These are phyloP conservation scores for Auricularia sp. DNA, from an alignment of 768 basidiomycete genomes.

Conservation along the genomic window DNA sequence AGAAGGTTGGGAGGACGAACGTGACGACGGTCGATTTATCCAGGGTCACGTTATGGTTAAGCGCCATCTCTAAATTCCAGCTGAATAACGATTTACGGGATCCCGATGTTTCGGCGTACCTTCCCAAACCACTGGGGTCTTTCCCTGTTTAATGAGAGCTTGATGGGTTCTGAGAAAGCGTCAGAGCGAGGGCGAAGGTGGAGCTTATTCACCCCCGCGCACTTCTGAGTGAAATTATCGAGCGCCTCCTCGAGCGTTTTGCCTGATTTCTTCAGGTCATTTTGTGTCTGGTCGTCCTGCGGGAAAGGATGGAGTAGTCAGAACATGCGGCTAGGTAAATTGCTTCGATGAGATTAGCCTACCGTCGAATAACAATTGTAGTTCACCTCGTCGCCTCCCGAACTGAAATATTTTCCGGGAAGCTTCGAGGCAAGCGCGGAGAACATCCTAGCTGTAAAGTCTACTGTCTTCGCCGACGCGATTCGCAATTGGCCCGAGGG, in stretches of 20 bases:
- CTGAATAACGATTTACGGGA: background rate
- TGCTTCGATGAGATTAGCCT: too few relatives aligned
- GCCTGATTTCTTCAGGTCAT: conserved; percentile 9
- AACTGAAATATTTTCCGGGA: conserved; percentile 19
- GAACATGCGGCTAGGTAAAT: too few relatives aligned
- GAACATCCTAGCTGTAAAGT: conserved; percentile 17
- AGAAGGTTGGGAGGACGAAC: conserved; percentile 8
- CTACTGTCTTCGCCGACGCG: conserved; percentile 12
- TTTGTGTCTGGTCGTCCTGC: conserved; percentile 16
- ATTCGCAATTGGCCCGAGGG: conserved; percentile 29
- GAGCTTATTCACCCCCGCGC: background rate
- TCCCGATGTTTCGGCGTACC: background rate
- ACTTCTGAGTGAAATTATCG: conserved; percentile 14
- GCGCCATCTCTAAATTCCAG: conserved; percentile 21
- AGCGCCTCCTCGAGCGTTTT: conserved; percentile 22
- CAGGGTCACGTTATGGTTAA: conserved; percentile 13
- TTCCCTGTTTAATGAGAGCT: conserved; percentile 8
- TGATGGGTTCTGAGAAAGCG: background rate
- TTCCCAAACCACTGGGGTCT: conserved; percentile 31
- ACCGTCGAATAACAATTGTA: conserved; percentile 14
- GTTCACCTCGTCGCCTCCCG: conserved; percentile 30
- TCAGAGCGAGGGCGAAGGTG: background rate
- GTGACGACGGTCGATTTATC: conserved; percentile 13
- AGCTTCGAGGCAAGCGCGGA: conserved; percentile 8
- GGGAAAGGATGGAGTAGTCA: too few relatives aligned